Base-by-base conservation (phyloP, 2,329 filamentous ascomycete species). In the Diplodia intermedia region DNA sequence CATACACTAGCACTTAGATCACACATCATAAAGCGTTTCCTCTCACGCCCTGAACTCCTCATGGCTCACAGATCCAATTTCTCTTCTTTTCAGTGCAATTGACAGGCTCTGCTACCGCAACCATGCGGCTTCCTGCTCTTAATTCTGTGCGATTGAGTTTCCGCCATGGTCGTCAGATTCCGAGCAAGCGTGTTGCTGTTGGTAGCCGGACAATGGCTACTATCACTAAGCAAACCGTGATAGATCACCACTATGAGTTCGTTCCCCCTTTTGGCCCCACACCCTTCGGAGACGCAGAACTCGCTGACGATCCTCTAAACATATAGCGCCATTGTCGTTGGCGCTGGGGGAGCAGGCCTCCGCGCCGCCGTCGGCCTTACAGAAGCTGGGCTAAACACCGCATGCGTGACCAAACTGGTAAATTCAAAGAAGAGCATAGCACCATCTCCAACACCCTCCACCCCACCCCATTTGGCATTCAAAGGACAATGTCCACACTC, bases 361-460 rank as follows among this genome's bases (percentile, higher is more conserved):
- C 83, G 88, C 74, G 87, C 88, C 63, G 87, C 87, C 69, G 87
- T 89, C 72, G 88, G 88, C 72, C 81, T 90, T 52, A 86, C 87
- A 38, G 87, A 89, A 79, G 85, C 86, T 71, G 87, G 87, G 9
- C 84, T 89, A 74, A 87, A 89, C 72, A 89, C 87, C 69, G 87
- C 87, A 70, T 89, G 87, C 79, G 84, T 90, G 70, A 86, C 86
- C 36, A 89, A 89, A 75, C 81, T 89, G 38, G 65, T 66, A 60
- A 31, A 33, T 18, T 9, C 20, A 47, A n/a, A 20, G 4, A 47
- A 20, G 1, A 47, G 6, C 14, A 47, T 5, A 47, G 3, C 43
- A 47, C 36, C 40, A n/a, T 18, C 40, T 18, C 40, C 40, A 6
- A n/a, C 18, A 2, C 3, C 40, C 3, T 18, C 40, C 6, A 2